Conservation (phyloP, 768 basidiomycete genomes). For the Lyophyllum shimeji region DNA sequence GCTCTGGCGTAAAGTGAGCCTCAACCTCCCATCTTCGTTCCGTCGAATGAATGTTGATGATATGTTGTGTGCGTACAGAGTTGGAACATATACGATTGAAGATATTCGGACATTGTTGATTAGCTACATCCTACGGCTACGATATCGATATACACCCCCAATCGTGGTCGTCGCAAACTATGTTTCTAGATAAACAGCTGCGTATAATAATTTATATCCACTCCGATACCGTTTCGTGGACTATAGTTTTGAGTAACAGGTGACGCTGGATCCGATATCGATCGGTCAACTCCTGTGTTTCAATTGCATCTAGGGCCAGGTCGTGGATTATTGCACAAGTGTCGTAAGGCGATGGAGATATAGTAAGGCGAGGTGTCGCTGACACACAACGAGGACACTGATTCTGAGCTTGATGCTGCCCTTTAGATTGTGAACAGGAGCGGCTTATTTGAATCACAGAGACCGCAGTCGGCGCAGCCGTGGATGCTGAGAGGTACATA, state of each 20-base stretch:
- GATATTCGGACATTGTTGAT: slow-evolving; percentile 3
- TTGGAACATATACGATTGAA: slow-evolving; percentile 29
- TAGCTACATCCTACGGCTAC: neutral
- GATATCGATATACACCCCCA: slow-evolving; percentile 1
- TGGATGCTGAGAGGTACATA: slow-evolving; percentile 5
- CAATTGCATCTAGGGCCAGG: neutral
- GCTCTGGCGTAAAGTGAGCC: slow-evolving; percentile 66
- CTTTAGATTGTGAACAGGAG: slow-evolving; percentile 4
- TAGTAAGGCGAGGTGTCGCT: neutral
- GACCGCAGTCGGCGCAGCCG: slow-evolving; percentile 15
- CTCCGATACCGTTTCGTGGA: slow-evolving; percentile 3
- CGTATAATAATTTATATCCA: slow-evolving; percentile 19
- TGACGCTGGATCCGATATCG: neutral
- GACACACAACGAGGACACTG: neutral
- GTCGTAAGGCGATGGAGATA: neutral
- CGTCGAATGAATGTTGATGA: neutral
- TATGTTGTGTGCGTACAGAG: slow-evolving; percentile 16
- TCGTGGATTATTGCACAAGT: neutral
- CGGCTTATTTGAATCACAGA: slow-evolving; percentile 14
- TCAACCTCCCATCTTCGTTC: neutral
- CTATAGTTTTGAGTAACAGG: neutral
- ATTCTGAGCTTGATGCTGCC: neutral
- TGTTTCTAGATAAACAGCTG: slow-evolving; percentile 12
- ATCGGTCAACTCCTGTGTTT: neutral
- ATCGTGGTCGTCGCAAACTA: neutral